Evolutionary conservation across 139 green algal species (phyloP).

Genomic region (Nannochloris sp.): DNA sequence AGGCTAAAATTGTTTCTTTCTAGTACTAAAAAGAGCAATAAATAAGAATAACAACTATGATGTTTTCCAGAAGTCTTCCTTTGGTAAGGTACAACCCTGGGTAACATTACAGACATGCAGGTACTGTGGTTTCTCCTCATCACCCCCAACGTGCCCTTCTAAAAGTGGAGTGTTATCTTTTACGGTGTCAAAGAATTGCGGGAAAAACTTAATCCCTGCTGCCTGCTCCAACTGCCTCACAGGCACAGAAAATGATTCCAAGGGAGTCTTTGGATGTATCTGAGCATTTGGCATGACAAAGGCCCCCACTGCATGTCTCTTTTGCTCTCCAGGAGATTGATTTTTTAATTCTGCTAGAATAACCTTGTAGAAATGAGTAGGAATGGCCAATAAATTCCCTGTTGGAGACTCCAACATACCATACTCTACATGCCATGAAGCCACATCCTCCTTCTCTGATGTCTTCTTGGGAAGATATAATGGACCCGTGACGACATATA

Average conservation of each 20-base stretch:
- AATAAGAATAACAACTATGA: no score
- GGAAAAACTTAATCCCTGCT: constrained; percentile 58
- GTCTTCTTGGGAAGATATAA: constrained; percentile 55
- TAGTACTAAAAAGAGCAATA: no score
- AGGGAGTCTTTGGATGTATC: constrained; percentile 54
- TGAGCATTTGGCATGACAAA: constrained; percentile 79
- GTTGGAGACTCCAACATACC: no score
- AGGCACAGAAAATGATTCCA: constrained; percentile 67
- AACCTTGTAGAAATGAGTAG: constrained; percentile 93
- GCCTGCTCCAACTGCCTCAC: constrained; percentile 62
- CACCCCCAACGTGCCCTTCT: no score
- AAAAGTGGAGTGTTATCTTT: no score
- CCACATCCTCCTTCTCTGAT: constrained; percentile 8
- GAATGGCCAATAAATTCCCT: constrained; percentile 62
- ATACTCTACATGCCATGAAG: constrained; percentile 59
- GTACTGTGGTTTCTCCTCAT: no score
- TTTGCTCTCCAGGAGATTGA: neutral
- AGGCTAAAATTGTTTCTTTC: no score
- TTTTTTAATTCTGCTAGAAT: constrained; percentile 8
- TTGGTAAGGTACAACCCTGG: no score
- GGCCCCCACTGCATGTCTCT: constrained; percentile 34
- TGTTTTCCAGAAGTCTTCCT: no score
- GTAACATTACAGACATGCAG: no score
- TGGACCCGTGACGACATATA: constrained; percentile 79
- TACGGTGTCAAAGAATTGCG: constrained; percentile 24